phyloP scores from a whole-genome alignment of 192 early-diverging fungal species.

The Backusella macrospora region DNA sequence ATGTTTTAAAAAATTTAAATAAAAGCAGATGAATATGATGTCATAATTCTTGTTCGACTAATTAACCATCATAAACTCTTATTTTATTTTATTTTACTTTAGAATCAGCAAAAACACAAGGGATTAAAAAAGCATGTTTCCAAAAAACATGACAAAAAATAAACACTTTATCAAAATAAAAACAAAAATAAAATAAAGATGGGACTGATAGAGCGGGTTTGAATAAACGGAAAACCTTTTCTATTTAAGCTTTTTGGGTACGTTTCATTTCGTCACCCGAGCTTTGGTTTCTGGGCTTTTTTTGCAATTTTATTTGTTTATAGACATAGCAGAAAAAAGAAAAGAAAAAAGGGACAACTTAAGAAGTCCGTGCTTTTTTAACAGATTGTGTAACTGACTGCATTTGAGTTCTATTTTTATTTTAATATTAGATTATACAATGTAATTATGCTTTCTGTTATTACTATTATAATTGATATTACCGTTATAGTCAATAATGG shows the following conservation, averaged over 20 bases:
- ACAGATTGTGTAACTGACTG: not conserved
- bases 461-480: too few species aligned
- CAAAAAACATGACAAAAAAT: conserved; percentile 35
- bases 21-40: not conserved
- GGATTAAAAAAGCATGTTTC: conserved; percentile 28
- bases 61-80: not conserved
- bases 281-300: not conserved
- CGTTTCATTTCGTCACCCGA: not conserved
- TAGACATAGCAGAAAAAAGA: not conserved
- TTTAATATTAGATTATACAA: not conserved
- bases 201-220: not conserved
- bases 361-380: not conserved
- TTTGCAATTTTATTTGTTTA: not conserved
- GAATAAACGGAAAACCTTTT: conserved; percentile 4
- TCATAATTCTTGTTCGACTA: not conserved
- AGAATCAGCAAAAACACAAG: conserved; percentile 39
- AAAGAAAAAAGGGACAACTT: not conserved
- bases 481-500: too few species aligned
- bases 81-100: not conserved
- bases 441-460: not conserved
- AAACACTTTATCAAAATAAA: not conserved
- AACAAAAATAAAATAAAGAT: not conserved
- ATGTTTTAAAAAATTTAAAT: not conserved
- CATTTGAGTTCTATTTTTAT: not conserved
- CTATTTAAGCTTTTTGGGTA: not conserved